Evolutionary conservation across 257 asterid genomes (phyloP).

Genomic region (Petunia axillaris): DNA sequence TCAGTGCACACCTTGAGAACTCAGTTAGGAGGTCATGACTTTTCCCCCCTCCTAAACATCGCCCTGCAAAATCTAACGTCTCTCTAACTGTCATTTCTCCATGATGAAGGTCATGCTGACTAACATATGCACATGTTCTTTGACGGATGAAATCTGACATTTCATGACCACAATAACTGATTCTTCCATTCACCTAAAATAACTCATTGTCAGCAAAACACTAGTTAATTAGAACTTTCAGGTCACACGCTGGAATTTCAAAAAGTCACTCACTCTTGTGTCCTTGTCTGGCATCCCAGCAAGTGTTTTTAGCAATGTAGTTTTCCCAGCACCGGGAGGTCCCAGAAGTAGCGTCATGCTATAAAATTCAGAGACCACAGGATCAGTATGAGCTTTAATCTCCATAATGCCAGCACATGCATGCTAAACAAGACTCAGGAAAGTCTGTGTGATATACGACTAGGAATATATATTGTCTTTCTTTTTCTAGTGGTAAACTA

Average conservation of each 20-base stretch:
- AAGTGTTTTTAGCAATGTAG: constrained; percentile 73
- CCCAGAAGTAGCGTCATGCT: constrained; percentile 46
- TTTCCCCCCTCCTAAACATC: constrained; percentile 50
- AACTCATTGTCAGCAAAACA: not conserved
- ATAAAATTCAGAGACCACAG: constrained; percentile 13
- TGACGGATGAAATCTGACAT: constrained; percentile 76
- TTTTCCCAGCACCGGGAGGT: constrained; percentile 22
- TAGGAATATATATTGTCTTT: no score
- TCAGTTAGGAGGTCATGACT: constrained; percentile 83
- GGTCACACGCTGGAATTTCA: not conserved
- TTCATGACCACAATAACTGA: constrained; percentile 85
- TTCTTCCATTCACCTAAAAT: constrained; percentile 60
- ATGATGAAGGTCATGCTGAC: constrained; percentile 87
- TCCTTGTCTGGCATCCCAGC: constrained; percentile 70
- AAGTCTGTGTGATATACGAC: no score
- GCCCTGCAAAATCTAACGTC: no score
- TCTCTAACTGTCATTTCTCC: constrained; percentile 31
- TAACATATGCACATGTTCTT: constrained; percentile 82
- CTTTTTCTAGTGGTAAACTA: no score
- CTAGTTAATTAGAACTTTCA: not conserved
- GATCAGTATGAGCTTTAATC: not conserved
- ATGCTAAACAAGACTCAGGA: no score
- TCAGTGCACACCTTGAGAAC: constrained; percentile 72
- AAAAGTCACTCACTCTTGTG: constrained; percentile 40
- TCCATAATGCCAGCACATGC: no score